Evolutionary conservation across 306 rosid species (phyloP), one percentile per base, ranked within the genome.

Genomic region (Trifolium fragiferum): DNA sequence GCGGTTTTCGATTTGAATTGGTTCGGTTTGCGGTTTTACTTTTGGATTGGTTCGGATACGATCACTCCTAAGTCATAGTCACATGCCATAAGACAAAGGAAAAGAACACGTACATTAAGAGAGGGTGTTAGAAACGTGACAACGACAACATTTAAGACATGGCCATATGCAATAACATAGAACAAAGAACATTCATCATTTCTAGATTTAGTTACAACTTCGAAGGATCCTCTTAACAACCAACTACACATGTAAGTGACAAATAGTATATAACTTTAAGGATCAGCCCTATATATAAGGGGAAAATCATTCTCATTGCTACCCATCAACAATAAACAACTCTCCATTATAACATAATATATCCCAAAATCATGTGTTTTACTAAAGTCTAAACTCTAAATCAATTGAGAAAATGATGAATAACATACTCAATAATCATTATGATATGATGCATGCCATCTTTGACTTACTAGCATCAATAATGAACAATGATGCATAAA

Each of bases 11-110:
- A n/a, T n/a, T n/a, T n/a, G n/a, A n/a, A n/a, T n/a, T n/a, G n/a
- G n/a, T n/a, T n/a, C n/a, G n/a, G n/a, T n/a, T n/a, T n/a, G n/a
- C n/a, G n/a, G n/a, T n/a, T n/a, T n/a, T n/a, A n/a, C n/a, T n/a
- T n/a, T n/a, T n/a, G n/a, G n/a, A n/a, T n/a, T n/a, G n/a, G n/a
- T n/a, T n/a, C n/a, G n/a, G n/a, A n/a, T n/a, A n/a, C n/a, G n/a
- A n/a, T n/a, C n/a, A n/a, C n/a, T n/a, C n/a, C n/a, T n/a, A n/a
- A n/a, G n/a, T n/a, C n/a, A n/a, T n/a, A n/a, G n/a, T n/a, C n/a
- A 70, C 15, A 10, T 10, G 21, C 21, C 8, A 57, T 37, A 81
- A 76, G 82, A 77, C 82, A 82, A 67, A 67, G 13, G 3, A 65
- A 69, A 76, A 55, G 59, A 71, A 71, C 68, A 76, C 75, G 41